phyloP scores from a whole-genome alignment of 2,329 filamentous ascomycete species.

The Sporothrix phasma region DNA sequence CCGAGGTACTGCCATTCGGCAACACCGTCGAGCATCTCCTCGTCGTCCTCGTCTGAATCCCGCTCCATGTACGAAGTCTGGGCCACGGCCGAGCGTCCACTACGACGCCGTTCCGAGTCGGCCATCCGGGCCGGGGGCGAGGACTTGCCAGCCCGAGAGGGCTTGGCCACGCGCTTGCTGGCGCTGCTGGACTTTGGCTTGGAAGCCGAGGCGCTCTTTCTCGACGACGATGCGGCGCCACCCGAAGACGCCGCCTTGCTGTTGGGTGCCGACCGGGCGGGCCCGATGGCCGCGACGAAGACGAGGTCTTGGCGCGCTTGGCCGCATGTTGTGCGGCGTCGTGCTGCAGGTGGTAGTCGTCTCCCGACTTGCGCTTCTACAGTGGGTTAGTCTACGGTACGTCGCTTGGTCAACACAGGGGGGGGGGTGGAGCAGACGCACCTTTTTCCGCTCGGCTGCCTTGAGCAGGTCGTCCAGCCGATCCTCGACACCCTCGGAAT shows the following conservation, averaged over 20 bases:
- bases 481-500: constrained; percentile 65
- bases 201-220: constrained; percentile 19
- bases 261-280: constrained; percentile 21
- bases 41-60: constrained; percentile 47
- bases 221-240: constrained; percentile 23
- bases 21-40: constrained; percentile 52
- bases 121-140: constrained; percentile 22
- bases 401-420: not conserved
- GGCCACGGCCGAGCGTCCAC: constrained; percentile 38
- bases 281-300: constrained; percentile 24
- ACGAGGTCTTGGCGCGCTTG: constrained; percentile 30
- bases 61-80: constrained; percentile 45
- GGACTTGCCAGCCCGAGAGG: not conserved
- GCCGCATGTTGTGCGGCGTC: constrained; percentile 26
- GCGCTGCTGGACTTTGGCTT: constrained; percentile 1
- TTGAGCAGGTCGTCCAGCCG: constrained; percentile 59
- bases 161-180: constrained; percentile 11
- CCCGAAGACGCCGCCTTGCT: constrained; percentile 18
- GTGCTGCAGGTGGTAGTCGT: constrained; percentile 37
- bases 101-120: constrained; percentile 43
- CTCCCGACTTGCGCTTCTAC: constrained; percentile 48
- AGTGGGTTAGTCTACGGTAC: not conserved
- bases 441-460: constrained; percentile 63
- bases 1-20: constrained; percentile 46
- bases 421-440: constrained; percentile 24